These are phyloP conservation scores for Trypanosoma lewisi DNA, from an alignment of 208 protist genomes.

Conservation along the genomic window DNA sequence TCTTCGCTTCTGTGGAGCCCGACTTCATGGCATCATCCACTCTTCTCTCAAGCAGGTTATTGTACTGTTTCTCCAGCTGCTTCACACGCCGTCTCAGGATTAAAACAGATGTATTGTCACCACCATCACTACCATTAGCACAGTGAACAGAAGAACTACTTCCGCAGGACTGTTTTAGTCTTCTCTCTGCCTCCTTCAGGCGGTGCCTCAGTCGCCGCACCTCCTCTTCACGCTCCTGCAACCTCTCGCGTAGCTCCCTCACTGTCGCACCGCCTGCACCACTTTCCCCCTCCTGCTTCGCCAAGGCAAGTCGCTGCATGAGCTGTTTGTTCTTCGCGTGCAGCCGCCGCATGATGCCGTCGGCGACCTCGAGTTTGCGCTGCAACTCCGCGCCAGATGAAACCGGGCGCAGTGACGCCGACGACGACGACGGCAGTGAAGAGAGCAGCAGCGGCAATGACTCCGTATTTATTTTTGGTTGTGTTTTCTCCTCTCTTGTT, in stretches of 20 bases:
- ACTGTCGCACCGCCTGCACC: neutral
- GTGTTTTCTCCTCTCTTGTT: too few species aligned
- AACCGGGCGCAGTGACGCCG: neutral
- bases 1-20: constrained; percentile 13
- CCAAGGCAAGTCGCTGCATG: constrained; percentile 6
- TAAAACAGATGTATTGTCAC: neutral
- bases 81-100: constrained; percentile 24
- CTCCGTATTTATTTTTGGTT: too few species aligned
- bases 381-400: constrained; percentile 9
- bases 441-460: neutral
- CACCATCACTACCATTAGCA: neutral
- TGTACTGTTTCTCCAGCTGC: constrained; percentile 23
- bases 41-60: constrained; percentile 15
- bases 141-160: neutral
- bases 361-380: constrained; percentile 19
- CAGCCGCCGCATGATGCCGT: constrained; percentile 31
- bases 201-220: constrained; percentile 7
- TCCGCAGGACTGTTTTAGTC: neutral
- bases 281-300: neutral
- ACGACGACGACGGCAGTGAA: neutral
- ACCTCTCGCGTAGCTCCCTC: constrained; percentile 1
- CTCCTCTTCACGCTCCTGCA: constrained; percentile 21
- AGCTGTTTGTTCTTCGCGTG: constrained; percentile 41
- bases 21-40: constrained; percentile 10
- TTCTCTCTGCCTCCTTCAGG: neutral